Conservation (phyloP, 2,329 filamentous ascomycete genomes). For the Cladosporium sp. region DNA sequence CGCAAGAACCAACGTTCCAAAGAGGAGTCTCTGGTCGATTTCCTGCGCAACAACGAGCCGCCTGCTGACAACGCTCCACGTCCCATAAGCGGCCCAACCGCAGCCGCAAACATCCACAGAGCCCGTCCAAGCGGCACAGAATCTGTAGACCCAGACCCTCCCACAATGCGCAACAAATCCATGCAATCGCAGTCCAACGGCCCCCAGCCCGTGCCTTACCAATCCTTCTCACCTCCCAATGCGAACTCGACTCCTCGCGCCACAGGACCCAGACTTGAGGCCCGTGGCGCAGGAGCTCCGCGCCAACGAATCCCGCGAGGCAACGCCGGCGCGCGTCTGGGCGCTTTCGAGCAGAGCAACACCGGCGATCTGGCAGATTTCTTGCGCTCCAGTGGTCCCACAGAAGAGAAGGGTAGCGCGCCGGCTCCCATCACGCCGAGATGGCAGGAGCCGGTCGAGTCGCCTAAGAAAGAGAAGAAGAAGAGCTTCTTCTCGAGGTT, state of each 20-base stretch:
- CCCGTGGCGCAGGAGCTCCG: conserved; percentile 17
- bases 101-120: conserved; percentile 17
- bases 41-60: conserved; percentile 65
- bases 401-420: not conserved
- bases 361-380: conserved; percentile 40
- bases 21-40: conserved; percentile 69
- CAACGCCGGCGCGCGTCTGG: conserved; percentile 7
- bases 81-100: conserved; percentile 12
- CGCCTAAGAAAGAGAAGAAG: conserved; percentile 4
- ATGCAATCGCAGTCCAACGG: not conserved
- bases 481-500: conserved; percentile 9
- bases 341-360: conserved; percentile 15
- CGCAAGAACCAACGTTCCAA: conserved; percentile 31
- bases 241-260: conserved; percentile 11
- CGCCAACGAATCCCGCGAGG: conserved; percentile 21
- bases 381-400: conserved; percentile 4
- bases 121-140: not conserved
- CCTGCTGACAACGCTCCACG: conserved; percentile 35
- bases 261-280: conserved; percentile 13
- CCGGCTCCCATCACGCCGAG: not conserved
- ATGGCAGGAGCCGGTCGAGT: not conserved
- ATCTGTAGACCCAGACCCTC: not conserved
- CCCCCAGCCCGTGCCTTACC: conserved; percentile 9
- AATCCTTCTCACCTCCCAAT: not conserved
- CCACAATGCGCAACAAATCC: not conserved